Conservation (phyloP, 805 yeast genomes). For the Wickerhamiella alocasiicola region DNA sequence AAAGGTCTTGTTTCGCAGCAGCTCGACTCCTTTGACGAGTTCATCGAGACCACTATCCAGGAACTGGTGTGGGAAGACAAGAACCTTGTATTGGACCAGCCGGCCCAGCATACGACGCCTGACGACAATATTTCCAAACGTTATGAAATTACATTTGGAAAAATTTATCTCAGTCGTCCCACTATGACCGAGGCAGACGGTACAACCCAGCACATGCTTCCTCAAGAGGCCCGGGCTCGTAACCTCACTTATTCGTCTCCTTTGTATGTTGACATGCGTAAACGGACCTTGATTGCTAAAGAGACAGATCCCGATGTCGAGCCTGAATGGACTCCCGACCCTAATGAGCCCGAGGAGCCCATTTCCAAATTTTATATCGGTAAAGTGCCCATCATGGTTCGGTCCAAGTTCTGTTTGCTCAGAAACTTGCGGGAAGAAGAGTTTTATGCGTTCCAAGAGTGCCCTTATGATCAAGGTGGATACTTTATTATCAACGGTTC, state of each 20-base stretch:
- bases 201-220: slow-evolving; percentile 96
- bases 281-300: slow-evolving; percentile 47
- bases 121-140: slow-evolving; percentile 81
- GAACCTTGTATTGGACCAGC: slow-evolving; percentile 87
- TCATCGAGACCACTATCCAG: slow-evolving; percentile 91
- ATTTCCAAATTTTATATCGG: slow-evolving; percentile 86
- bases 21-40: slow-evolving; percentile 95
- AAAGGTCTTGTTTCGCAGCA: slow-evolving; percentile 97
- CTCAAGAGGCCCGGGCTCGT: slow-evolving; percentile 95
- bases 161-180: slow-evolving; percentile 90
- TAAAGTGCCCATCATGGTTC: slow-evolving; percentile 93
- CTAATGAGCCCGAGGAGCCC: slow-evolving; percentile 47
- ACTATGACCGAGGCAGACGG: slow-evolving; percentile 99
- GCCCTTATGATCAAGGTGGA: slow-evolving; percentile 99
- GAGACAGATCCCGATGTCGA: slow-evolving; percentile 29
- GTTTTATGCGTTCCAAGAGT: slow-evolving; percentile 88
- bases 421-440: slow-evolving; percentile 85
- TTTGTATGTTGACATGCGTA: slow-evolving; percentile 88
- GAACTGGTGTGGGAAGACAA: slow-evolving; percentile 95
- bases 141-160: slow-evolving; percentile 95
- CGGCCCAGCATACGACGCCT: slow-evolving; percentile 93
- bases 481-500: slow-evolving; percentile 97
- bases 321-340: slow-evolving; percentile 49
- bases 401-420: slow-evolving; percentile 91
- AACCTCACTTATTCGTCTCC: slow-evolving; percentile 95